phyloP scores from a whole-genome alignment of 257 asterid genomes.

The Agastache rugosa region DNA sequence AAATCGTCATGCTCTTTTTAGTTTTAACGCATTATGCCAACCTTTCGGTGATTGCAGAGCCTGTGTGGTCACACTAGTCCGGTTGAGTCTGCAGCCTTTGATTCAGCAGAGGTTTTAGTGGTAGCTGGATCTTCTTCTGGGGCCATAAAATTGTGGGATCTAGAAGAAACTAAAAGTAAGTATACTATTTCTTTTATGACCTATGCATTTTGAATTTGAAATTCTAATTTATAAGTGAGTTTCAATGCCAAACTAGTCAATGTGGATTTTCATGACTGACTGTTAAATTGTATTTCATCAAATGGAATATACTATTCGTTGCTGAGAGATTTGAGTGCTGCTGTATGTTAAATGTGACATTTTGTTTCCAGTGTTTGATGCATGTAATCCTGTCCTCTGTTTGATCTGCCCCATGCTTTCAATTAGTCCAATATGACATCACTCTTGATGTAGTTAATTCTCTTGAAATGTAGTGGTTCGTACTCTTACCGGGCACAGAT shows the following conservation, averaged over 20 bases:
- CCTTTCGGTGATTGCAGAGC: constrained; percentile 62
- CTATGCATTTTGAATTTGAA: constrained; percentile 12
- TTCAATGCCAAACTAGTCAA: constrained; percentile 4
- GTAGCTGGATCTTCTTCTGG: constrained; percentile 98
- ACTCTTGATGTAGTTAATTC: constrained; percentile 50
- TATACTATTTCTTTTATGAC: constrained; percentile 24
- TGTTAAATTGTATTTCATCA: neutral
- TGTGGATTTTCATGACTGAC: constrained; percentile 12
- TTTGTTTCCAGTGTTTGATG: constrained; percentile 8
- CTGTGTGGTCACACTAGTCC: constrained; percentile 93
- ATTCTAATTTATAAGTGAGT: neutral
- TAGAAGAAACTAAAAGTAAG: constrained; percentile 96
- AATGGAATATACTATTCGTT: neutral
- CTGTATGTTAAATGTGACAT: constrained; percentile 12
- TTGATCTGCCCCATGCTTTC: constrained; percentile 25
- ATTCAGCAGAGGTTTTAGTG: constrained; percentile 87
- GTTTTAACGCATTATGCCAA: constrained; percentile 31
- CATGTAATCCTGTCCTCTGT: neutral
- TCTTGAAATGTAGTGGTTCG: constrained; percentile 89
- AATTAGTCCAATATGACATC: constrained; percentile 19
- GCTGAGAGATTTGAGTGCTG: neutral
- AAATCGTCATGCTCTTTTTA: constrained; percentile 17
- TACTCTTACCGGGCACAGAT: constrained; percentile 96
- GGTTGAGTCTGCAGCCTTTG: constrained; percentile 91
- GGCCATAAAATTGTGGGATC: constrained; percentile 93